Percentiles rank a stretch among this genome's conserved stretches.
Conservation (phyloP, 2,329 filamentous ascomycete genomes). For the Aspergillus pseudonomiae region DNA sequence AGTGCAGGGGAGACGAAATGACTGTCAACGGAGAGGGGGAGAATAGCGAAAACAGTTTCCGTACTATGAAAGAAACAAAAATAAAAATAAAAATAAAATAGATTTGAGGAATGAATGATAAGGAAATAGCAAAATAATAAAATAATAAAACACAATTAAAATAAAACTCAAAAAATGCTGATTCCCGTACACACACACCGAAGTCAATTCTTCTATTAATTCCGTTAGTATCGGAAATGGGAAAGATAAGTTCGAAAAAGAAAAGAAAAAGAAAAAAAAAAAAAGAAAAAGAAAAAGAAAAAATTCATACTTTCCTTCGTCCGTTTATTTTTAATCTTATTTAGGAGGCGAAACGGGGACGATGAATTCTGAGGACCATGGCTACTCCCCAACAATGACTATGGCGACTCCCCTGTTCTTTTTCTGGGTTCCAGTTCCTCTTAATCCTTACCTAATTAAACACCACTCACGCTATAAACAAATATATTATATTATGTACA, state of each 20-base stretch:
- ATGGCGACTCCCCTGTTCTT: not conserved
- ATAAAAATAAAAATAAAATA: not conserved
- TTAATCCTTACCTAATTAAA: slow-evolving; percentile 8
- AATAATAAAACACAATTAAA: slow-evolving; percentile 9
- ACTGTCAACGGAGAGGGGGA: slow-evolving; percentile 22
- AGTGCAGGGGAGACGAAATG: slow-evolving; percentile 29
- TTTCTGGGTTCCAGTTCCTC: not conserved
- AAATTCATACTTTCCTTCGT: not conserved
- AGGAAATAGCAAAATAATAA: not conserved
- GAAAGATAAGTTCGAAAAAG: slow-evolving; percentile 4
- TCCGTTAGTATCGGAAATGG: not conserved
- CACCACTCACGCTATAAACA: slow-evolving; percentile 2
- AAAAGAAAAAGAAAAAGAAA: not conserved
- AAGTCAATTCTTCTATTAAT: slow-evolving; percentile 1
- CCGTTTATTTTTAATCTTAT: slow-evolving; percentile 8
- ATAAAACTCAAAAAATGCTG: not conserved
- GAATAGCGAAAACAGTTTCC: slow-evolving; percentile 17
- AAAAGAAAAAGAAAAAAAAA: slow-evolving; percentile 1
- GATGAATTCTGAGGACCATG: not conserved
- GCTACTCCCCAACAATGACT: not conserved
- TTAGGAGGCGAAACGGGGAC: slow-evolving; percentile 7
- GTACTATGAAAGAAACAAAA: not conserved
- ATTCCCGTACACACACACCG: not conserved
- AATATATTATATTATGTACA: slow-evolving; percentile 1
- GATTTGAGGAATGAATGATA: not conserved